Evolutionary conservation across 2,329 filamentous ascomycete genomes (phyloP).

Genomic region (Aspergillus pseudonomiae): DNA sequence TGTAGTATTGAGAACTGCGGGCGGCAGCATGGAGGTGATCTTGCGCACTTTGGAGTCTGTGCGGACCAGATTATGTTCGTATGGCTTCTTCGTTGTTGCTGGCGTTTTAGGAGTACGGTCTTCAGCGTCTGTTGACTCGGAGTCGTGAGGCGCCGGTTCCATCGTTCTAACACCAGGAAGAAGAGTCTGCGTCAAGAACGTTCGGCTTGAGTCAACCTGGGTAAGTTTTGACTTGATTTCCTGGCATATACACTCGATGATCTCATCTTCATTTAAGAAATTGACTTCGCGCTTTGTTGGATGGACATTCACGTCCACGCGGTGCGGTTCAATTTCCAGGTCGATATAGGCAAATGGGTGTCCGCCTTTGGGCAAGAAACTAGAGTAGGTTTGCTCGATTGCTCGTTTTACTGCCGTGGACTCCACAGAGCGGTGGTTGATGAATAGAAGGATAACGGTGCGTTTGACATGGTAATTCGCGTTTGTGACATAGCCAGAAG

Average conservation of each 20-base stretch:
- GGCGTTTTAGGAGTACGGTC: conserved; percentile 42
- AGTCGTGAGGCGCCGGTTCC: conserved; percentile 32
- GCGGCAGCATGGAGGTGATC: conserved; percentile 93
- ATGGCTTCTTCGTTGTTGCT: conserved; percentile 56
- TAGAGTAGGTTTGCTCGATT: conserved; percentile 84
- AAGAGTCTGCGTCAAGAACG: conserved; percentile 90
- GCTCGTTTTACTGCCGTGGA: conserved; percentile 86
- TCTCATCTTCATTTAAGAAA: conserved; percentile 96
- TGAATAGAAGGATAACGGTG: conserved; percentile 86
- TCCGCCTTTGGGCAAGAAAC: conserved; percentile 87
- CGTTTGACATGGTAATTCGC: conserved; percentile 94
- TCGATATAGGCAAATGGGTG: conserved; percentile 94
- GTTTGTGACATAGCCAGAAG: conserved; percentile 80
- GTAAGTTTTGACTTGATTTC: conserved; percentile 77
- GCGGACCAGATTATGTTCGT: conserved; percentile 86
- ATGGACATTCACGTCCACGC: conserved; percentile 96
- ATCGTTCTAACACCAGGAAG: conserved; percentile 66
- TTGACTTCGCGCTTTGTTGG: conserved; percentile 97
- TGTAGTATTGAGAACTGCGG: conserved; percentile 44
- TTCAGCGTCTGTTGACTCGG: conserved; percentile 32
- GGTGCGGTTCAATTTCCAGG: conserved; percentile 85
- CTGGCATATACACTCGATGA: conserved; percentile 81
- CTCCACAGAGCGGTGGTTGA: conserved; percentile 94
- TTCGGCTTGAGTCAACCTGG: conserved; percentile 88
- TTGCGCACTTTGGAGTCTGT: conserved; percentile 89